Conservation (phyloP, 169 alveolate genomes). For the Amoebophrya sp. region DNA sequence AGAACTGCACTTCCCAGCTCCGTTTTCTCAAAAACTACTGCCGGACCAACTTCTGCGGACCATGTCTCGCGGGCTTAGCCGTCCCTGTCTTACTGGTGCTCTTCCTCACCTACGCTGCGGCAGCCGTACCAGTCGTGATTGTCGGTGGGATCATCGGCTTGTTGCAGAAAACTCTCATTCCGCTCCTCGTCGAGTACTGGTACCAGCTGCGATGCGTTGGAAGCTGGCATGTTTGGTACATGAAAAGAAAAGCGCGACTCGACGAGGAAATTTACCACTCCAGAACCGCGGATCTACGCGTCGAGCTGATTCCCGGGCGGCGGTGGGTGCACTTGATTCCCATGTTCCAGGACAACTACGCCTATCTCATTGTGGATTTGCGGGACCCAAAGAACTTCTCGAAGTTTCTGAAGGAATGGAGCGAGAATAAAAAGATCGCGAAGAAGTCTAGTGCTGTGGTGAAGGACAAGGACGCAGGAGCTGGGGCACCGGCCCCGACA, state of each 20-base stretch:
- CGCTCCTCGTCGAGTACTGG: background rate
- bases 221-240: background rate
- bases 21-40: too few species aligned
- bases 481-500: too few species aligned
- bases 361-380: background rate
- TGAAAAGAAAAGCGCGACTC: background rate
- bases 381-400: background rate
- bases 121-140: too few species aligned
- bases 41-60: too few species aligned
- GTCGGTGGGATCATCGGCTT: too few species aligned
- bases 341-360: background rate
- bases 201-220: background rate
- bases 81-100: too few species aligned
- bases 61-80: too few species aligned
- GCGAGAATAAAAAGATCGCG: too few species aligned
- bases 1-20: too few species aligned
- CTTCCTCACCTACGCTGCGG: too few species aligned
- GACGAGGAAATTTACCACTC: background rate
- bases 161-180: background rate
- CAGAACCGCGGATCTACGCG: background rate
- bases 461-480: too few species aligned
- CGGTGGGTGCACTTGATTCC: constrained; percentile 5
- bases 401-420: background rate
- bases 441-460: too few species aligned
- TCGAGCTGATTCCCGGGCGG: background rate